Conservation (phyloP, 192 early-diverging fungal genomes). For the Coemansia sp. region DNA sequence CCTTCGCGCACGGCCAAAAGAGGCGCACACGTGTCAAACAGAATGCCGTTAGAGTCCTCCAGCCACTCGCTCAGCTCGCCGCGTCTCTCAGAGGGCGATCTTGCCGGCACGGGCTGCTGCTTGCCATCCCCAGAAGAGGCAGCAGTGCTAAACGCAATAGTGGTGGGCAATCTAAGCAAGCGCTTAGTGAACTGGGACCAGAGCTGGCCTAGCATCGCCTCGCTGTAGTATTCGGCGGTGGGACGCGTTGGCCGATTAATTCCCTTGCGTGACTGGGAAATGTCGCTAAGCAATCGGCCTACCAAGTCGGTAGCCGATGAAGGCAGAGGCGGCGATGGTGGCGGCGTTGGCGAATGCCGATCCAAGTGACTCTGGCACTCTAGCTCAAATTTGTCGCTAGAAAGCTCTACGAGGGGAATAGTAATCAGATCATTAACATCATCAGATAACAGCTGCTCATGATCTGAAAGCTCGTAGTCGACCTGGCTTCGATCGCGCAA, state of each 20-base stretch:
- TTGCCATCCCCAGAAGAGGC: background rate
- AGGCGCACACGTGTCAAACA: constrained; percentile 16
- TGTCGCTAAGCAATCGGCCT: constrained; percentile 17
- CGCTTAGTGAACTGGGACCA: constrained; percentile 24
- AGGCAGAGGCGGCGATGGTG: background rate
- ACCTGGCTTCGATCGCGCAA: background rate
- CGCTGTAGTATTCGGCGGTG: constrained; percentile 15
- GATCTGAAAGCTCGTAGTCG: background rate
- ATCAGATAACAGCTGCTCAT: background rate
- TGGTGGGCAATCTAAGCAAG: constrained; percentile 11
- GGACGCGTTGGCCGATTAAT: background rate
- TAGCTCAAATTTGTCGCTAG: background rate
- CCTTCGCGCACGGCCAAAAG: constrained; percentile 15
- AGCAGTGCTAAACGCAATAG: constrained; percentile 4
- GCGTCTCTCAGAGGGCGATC: background rate
- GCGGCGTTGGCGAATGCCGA: background rate
- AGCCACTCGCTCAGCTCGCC: constrained; percentile 10
- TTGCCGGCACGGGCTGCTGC: background rate
- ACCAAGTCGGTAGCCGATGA: background rate
- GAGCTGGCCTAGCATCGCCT: constrained; percentile 7
- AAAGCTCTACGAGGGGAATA: background rate
- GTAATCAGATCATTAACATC: background rate
- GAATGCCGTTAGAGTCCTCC: constrained; percentile 9
- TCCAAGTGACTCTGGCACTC: background rate
- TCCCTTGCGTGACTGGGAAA: constrained; percentile 4